These are phyloP conservation scores for Dendrocalamus sinicus DNA, from an alignment of 176 grass and related monocot species.

Conservation along the genomic window DNA sequence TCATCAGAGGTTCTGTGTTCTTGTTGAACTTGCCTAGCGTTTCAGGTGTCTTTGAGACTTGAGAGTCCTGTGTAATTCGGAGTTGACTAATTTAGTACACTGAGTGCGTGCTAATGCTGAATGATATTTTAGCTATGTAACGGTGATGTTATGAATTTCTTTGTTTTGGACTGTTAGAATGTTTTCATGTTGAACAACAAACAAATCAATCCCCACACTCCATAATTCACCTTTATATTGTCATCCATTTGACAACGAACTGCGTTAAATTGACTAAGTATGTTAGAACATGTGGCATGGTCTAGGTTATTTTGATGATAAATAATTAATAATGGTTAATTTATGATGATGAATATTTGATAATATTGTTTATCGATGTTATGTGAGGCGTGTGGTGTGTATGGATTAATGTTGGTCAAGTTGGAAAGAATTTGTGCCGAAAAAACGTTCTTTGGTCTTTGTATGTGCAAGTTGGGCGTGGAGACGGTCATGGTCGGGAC, in stretches of 20 bases:
- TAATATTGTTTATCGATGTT: no score
- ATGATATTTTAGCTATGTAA: constrained; percentile 5
- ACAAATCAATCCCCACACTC: neutral
- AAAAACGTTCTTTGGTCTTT: no score
- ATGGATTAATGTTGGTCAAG: no score
- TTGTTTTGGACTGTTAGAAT: neutral
- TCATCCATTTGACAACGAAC: neutral
- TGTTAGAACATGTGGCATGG: no score
- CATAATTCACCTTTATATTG: neutral
- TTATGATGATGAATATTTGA: no score
- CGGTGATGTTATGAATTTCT: neutral
- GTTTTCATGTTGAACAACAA: neutral
- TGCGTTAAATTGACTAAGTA: neutral
- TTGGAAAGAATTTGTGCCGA: no score
- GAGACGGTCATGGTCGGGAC: no score
- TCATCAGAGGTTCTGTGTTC: neutral
- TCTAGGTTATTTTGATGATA: no score
- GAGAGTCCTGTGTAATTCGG: neutral
- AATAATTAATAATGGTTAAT: no score
- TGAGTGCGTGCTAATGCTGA: neutral
- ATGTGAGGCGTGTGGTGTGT: no score
- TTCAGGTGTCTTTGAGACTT: no score
- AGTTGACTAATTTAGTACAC: neutral
- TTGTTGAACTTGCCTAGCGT: neutral
- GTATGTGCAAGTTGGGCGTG: no score